Evolutionary conservation across 345 rosid genomes (phyloP).

Genomic region (Populus deltoides): DNA sequence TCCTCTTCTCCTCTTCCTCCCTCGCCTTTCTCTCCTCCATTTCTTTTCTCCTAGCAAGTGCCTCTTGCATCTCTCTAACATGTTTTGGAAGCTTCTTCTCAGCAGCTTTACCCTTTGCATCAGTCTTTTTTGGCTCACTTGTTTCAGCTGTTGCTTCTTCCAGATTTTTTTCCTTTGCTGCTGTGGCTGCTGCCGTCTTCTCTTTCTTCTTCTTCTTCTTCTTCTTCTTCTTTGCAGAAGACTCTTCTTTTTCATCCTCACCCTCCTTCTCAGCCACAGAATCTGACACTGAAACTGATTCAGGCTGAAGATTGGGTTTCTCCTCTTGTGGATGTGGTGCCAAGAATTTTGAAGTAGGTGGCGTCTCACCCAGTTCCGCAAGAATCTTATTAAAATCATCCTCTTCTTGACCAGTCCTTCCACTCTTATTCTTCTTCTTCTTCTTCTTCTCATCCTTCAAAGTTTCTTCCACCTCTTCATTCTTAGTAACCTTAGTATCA

Average conservation of each 20-base stretch:
- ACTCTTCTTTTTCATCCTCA: constrained; percentile 61
- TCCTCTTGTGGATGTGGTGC: constrained; percentile 44
- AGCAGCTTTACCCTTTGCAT: constrained; percentile 69
- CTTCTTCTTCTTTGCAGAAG: constrained; percentile 84
- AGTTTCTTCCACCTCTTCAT: constrained; percentile 51
- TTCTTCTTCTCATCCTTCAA: constrained; percentile 78
- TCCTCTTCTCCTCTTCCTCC: constrained; percentile 84
- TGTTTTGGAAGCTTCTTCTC: constrained; percentile 89
- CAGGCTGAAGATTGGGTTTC: constrained; percentile 47
- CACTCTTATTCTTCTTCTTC: constrained; percentile 75
- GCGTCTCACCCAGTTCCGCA: constrained; percentile 72
- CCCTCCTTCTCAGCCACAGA: constrained; percentile 61
- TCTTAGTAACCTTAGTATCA: too few relatives aligned
- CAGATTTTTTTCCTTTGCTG: constrained; percentile 47
- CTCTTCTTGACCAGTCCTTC: constrained; percentile 88
- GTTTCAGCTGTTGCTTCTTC: constrained; percentile 48
- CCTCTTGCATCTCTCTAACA: constrained; percentile 97
- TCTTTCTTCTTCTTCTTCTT: constrained; percentile 80
- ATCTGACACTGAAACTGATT: constrained; percentile 34
- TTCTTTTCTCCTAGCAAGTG: constrained; percentile 74
- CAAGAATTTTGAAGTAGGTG: constrained; percentile 40
- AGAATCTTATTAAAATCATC: constrained; percentile 91
- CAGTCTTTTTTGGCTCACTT: constrained; percentile 55
- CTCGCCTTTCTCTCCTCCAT: constrained; percentile 68
- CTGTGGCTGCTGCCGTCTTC: constrained; percentile 63